Evolutionary conservation across 495 filamentous ascomycete genomes (phyloP).

Genomic region (Penicillium argentinense): DNA sequence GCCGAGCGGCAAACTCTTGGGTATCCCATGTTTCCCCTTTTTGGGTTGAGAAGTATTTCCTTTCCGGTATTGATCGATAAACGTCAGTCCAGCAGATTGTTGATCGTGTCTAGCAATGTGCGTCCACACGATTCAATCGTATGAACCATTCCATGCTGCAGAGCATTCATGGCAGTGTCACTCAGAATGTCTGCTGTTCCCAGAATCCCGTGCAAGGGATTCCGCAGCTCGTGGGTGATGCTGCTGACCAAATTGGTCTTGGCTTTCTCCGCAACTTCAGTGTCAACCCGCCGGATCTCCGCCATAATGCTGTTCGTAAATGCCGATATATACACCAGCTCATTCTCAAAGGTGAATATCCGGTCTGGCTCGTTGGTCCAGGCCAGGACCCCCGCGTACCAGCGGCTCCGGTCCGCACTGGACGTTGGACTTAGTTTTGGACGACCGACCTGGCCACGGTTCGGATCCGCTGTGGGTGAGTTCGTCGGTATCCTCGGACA

Average conservation of each 20-base stretch:
- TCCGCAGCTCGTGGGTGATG: slow-evolving; percentile 69
- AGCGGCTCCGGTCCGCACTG: slow-evolving; percentile 53
- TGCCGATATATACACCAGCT: slow-evolving; percentile 50
- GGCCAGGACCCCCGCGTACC: slow-evolving; percentile 59
- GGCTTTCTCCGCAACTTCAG: slow-evolving; percentile 46
- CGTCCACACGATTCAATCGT: slow-evolving; percentile 66
- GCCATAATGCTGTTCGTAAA: slow-evolving; percentile 64
- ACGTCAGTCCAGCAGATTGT: slow-evolving; percentile 61
- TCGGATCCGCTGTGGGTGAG: slow-evolving; percentile 1
- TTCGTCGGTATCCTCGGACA: slow-evolving; percentile 25
- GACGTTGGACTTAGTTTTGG: too few species aligned
- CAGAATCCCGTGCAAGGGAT: slow-evolving; percentile 65
- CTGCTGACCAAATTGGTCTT: slow-evolving; percentile 69
- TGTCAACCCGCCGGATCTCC: slow-evolving; percentile 55
- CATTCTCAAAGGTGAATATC: slow-evolving; percentile 40
- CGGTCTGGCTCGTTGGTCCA: slow-evolving; percentile 50
- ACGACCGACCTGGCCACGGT: too few species aligned
- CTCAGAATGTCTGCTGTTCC: slow-evolving; percentile 61
- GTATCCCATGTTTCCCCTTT: neutral
- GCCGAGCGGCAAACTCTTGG: neutral
- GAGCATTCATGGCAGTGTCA: slow-evolving; percentile 53
- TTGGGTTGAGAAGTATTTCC: neutral
- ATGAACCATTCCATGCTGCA: slow-evolving; percentile 58
- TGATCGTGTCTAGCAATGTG: slow-evolving; percentile 68
- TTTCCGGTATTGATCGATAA: slow-evolving; percentile 23